Evolutionary conservation across 2,329 filamentous ascomycete species (phyloP).

Genomic region (Aspergillus tanneri): DNA sequence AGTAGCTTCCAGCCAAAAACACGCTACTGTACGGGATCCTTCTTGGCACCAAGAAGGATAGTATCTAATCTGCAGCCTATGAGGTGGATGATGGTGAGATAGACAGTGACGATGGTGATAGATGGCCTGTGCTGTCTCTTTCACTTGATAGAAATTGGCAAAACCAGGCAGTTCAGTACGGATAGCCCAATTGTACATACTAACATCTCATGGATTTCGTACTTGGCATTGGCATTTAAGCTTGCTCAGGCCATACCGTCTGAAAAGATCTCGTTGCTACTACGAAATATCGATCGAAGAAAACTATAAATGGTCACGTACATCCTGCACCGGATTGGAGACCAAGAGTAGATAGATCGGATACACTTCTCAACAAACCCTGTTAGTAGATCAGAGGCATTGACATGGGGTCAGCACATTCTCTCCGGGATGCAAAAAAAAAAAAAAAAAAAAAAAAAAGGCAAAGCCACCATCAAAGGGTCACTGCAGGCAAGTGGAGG

Average conservation of each 20-base stretch:
- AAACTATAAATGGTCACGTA: neutral
- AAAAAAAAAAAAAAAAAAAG: constrained; percentile 12
- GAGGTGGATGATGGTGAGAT: neutral
- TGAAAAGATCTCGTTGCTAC: too few species aligned
- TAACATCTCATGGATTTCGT: too few species aligned
- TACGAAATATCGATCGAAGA: too few species aligned
- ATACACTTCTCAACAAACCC: constrained; percentile 8
- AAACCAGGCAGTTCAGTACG: too few species aligned
- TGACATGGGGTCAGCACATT: neutral
- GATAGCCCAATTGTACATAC: too few species aligned
- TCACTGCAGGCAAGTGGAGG: constrained; percentile 8
- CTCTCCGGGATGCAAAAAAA: constrained; percentile 3
- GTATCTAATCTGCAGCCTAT: constrained; percentile 1
- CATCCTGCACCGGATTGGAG: neutral
- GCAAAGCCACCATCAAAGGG: neutral
- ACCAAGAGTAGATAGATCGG: neutral
- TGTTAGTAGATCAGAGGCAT: neutral
- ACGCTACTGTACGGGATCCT: constrained; percentile 11
- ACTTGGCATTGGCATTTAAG: too few species aligned
- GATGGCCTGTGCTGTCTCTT: neutral
- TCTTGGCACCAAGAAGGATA: neutral
- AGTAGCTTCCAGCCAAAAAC: constrained; percentile 20
- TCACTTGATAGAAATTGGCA: too few species aligned
- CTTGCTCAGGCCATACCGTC: too few species aligned
- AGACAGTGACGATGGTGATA: neutral